A percentile compares a stretch with the other conserved stretches of the same genome.
Conservation (phyloP, 179 eudicot species). For the Dionaea muscipula region DNA sequence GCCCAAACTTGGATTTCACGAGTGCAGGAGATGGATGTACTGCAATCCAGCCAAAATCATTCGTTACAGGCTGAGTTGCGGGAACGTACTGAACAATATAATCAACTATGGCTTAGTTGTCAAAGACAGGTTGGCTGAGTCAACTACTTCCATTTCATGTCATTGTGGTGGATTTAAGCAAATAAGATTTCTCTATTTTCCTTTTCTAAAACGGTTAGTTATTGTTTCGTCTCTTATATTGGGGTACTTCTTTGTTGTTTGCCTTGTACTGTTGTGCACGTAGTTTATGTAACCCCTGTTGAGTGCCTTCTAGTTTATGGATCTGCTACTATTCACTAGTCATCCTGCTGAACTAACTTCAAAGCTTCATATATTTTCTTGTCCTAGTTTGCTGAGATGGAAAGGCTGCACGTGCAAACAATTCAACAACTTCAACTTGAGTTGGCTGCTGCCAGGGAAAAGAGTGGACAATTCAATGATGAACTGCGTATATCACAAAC, state of each 20-base stretch:
- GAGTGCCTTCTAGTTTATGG: neutral
- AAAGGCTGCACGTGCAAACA: constrained; percentile 69
- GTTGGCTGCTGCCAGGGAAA: constrained; percentile 59
- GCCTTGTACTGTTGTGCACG: neutral
- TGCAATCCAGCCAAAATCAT: constrained; percentile 52
- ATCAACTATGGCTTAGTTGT: constrained; percentile 76
- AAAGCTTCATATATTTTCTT: neutral
- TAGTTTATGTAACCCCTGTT: neutral
- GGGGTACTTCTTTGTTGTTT: neutral
- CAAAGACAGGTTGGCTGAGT: constrained; percentile 62
- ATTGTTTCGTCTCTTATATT: no score
- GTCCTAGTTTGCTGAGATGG: constrained; percentile 80
- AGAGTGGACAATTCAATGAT: constrained; percentile 30
- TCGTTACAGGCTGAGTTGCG: constrained; percentile 78
- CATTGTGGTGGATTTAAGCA: neutral
- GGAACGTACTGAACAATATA: constrained; percentile 76
- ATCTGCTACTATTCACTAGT: neutral
- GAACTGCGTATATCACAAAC: constrained; percentile 31
- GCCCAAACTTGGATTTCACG: constrained; percentile 85
- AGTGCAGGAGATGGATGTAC: constrained; percentile 76
- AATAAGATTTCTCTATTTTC: neutral
- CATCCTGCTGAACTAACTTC: neutral
- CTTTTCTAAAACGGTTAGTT: no score
- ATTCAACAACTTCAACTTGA: constrained; percentile 84
- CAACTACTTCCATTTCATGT: neutral